phyloP scores from a whole-genome alignment of 441 rosid species.

The Erodium chrysanthum region DNA sequence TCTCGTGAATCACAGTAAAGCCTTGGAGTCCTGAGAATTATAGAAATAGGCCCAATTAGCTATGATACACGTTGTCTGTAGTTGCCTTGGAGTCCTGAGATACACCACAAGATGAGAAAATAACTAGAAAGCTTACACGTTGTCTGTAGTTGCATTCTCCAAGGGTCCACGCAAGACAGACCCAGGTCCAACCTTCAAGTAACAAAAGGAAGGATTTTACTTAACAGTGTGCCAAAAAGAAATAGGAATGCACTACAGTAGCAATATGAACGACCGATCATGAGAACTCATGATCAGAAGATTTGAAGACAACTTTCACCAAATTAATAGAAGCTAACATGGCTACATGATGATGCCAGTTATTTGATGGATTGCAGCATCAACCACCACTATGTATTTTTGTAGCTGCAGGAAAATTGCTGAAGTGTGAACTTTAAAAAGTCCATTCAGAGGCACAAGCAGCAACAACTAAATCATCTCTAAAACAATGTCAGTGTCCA shows the following conservation, averaged over 20 bases:
- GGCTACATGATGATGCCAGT: neutral
- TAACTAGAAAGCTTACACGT: constrained; percentile 56
- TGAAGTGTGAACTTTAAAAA: neutral
- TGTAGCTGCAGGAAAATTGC: neutral
- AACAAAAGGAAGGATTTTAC: constrained; percentile 12
- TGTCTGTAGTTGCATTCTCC: constrained; percentile 67
- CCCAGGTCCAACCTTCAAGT: constrained; percentile 78
- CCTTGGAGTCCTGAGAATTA: constrained; percentile 59
- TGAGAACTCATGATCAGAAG: neutral
- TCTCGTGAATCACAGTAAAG: constrained; percentile 68
- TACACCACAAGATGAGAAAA: constrained; percentile 10
- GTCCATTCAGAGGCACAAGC: neutral
- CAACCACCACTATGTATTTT: neutral
- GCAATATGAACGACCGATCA: neutral
- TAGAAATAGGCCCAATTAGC: constrained; percentile 16
- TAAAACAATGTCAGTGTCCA: no score
- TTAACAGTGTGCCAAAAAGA: neutral
- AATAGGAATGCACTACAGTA: neutral
- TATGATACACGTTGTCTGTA: no score
- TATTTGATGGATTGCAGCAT: neutral
- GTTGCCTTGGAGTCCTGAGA: neutral
- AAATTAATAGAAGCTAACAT: neutral
- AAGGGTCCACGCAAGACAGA: constrained; percentile 88
- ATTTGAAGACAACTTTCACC: neutral
- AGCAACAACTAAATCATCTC: neutral